Evolutionary conservation across 805 yeast species (phyloP), one percentile per base, ranked within the genome.

Genomic region (Kuraishia ogatae): DNA sequence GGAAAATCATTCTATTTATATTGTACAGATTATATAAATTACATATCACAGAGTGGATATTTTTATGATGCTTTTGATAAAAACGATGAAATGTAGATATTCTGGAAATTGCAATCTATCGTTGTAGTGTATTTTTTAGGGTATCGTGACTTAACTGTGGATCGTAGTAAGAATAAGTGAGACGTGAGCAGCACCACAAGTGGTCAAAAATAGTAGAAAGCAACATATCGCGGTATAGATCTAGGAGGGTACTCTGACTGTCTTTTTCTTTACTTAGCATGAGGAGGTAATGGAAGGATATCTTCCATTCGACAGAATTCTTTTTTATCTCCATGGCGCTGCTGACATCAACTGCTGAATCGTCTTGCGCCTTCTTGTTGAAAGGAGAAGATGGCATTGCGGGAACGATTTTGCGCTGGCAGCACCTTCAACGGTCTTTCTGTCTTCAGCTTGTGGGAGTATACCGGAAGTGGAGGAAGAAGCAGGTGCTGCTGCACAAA

Each of bases 401-500:
- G 7, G 43, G 13, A 17, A 17, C 43, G n/a, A 35, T 35, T 35
- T 35, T 35, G 43, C 43, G 43, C 43, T 35, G 17, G 43, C 43
- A 35, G 43, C 43, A 8, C 6, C 43, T 17, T 35, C 43, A 35
- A 35, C 43, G 43, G 43, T 35, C 43, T 35, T 35, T 35, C 43
- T 35, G n/a, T 35, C 43, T 15, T 35, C 43, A 3, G 15, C n/a
- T n/a, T n/a, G n/a, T n/a, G n/a, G n/a, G n/a, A n/a, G n/a, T n/a
- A n/a, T n/a, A 13, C 43, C 15, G 43, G 13, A 35, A 35, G 43
- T 13, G 43, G 43, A 35, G 17, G n/a, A 35, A 15, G 43, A 47
- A 19, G 54, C 56, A 15, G 65, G 63, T 11, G 59, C 60, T 48
- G 61, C 17, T 13, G 43, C 17, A 15, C 43, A 17, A 15, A 35